Conservation (phyloP, 2,329 filamentous ascomycete genomes). For the Colletotrichum sp. region DNA sequence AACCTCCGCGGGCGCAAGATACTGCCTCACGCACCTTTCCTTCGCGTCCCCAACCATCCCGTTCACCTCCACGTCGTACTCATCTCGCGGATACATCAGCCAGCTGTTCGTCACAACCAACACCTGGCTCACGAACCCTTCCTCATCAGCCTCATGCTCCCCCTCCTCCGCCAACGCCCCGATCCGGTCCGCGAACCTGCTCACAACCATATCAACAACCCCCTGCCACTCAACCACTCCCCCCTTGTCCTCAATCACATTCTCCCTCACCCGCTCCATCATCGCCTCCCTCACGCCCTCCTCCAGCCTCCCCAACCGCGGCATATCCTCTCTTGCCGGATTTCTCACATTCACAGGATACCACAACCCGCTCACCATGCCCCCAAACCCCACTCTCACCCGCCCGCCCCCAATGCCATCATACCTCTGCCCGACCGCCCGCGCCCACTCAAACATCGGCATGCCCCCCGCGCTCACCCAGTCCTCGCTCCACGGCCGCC, state of each 20-base stretch:
- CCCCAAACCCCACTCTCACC: conserved; percentile 40
- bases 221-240: conserved; percentile 67
- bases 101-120: conserved; percentile 45
- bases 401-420: conserved; percentile 45
- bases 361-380: conserved; percentile 56
- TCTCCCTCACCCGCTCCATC: conserved; percentile 46
- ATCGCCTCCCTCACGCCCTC: conserved; percentile 37
- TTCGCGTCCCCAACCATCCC: conserved; percentile 40
- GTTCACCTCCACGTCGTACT: conserved; percentile 13
- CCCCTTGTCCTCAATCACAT: conserved; percentile 38
- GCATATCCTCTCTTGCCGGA: conserved; percentile 33
- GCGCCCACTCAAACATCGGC: conserved; percentile 41
- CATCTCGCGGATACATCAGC: conserved; percentile 43
- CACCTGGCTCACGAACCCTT: conserved; percentile 38
- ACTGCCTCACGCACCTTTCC: conserved; percentile 52
- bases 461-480: conserved; percentile 29
- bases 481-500: conserved; percentile 28
- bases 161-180: conserved; percentile 6
- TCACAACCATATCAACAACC: conserved; percentile 68
- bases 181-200: conserved; percentile 65
- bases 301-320: conserved; percentile 33
- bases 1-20: conserved; percentile 37
- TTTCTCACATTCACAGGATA: conserved; percentile 56
- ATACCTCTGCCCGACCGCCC: conserved; percentile 39
- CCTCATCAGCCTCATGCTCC: conserved; percentile 14